These are phyloP conservation scores for Bromus sterilis DNA, from an alignment of 176 grass and related monocot species.

Conservation along the genomic window DNA sequence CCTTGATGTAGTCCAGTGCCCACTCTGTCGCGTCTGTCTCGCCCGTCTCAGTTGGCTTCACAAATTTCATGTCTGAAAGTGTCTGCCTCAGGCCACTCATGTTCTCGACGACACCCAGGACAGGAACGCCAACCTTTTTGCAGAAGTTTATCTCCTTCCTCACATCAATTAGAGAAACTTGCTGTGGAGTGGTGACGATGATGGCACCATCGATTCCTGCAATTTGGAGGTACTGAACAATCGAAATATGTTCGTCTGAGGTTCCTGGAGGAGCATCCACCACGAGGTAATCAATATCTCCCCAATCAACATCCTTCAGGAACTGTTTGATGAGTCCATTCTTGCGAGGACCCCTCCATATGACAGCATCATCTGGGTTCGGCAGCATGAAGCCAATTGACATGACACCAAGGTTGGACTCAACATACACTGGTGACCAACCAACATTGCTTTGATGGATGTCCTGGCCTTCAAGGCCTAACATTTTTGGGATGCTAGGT, in stretches of 20 bases:
- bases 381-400: neutral
- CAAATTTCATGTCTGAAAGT: constrained; percentile 55
- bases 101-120: constrained; percentile 62
- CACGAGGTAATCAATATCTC: too few species aligned
- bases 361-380: neutral
- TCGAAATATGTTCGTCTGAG: too few species aligned
- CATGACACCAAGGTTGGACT: constrained; percentile 55
- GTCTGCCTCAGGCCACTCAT: constrained; percentile 68
- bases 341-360: neutral
- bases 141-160: neutral
- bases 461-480: constrained; percentile 63
- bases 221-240: too few species aligned
- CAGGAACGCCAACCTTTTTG: neutral
- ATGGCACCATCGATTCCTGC: too few species aligned
- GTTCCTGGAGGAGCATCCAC: too few species aligned
- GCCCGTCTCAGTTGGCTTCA: constrained; percentile 30
- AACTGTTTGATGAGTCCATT: neutral
- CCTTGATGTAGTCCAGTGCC: constrained; percentile 46
- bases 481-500: constrained; percentile 73
- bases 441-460: constrained; percentile 72
- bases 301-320: too few species aligned
- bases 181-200: neutral
- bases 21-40: constrained; percentile 51
- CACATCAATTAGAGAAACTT: neutral
- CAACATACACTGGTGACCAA: constrained; percentile 63